Base-by-base conservation (phyloP, 1,139 yeast genomes). In the Suhomyces bolitotheri region DNA sequence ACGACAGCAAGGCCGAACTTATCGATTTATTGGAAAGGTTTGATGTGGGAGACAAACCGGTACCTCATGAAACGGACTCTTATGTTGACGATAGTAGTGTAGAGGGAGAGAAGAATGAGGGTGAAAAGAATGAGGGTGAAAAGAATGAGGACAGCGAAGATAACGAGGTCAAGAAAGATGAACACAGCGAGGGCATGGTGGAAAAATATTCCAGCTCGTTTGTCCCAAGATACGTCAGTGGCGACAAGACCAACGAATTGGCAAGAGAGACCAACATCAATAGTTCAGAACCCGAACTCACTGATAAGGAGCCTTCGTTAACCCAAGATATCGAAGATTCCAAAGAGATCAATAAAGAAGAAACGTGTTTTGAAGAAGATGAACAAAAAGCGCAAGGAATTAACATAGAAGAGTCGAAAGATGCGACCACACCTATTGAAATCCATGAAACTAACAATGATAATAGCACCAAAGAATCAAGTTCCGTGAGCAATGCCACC, bases 1-100 rank as follows among this genome's bases (percentile, higher is more conserved):
- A 31, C 17, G 28, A 39, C 8, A 46, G 49, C 16, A 53, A 54
- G 16, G 38, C 55, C 8, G 72, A 66, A 33, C 54, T 70, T 43
- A 60, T 66, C 26, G 72, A 62, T 8, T 49, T 69, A 25, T 65
- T 69, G 44, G 74, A 64, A 38, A 67, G 63, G 44, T 69, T 64
- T 43, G 72, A 68, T 39, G 47, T 67, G 5, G 50, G 47, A 8
- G 34, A 39, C n/a, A 29, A 47, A 32, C 45, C 39, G 7, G 10
- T 17, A 8, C 19, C 22, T 7, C 16, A 27, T 4, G 34, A 33
- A 6, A 15, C 9, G 13, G 36, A 33, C 11, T 24, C 27, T 7
- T 10, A 17, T 11, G 24, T 19, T 13, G 40, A 33, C n/a, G 29
- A 33, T 19, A 29, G 34, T 22, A 33, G 34, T 23, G 22, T 35